Conservation (phyloP, 2,329 filamentous ascomycete species). For the Diplocarpon mali region DNA sequence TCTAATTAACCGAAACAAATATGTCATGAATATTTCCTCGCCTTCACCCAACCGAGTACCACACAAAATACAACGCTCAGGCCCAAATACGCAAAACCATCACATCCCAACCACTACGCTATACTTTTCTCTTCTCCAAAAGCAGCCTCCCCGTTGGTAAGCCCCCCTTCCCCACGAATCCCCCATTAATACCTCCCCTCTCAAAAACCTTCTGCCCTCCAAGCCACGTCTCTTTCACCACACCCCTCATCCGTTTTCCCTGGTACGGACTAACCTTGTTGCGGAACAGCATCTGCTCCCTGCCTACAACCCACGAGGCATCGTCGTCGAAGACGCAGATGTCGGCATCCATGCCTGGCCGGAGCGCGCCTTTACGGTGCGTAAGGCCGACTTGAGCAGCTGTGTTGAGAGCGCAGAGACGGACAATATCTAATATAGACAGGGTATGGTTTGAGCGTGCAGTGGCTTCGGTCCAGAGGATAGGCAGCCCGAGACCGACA, state of each 20-base stretch:
- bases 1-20: too few relatives aligned
- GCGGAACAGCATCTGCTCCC: slow-evolving; percentile 67
- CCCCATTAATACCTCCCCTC: slow-evolving; percentile 24
- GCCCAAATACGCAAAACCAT: too few relatives aligned
- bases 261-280: slow-evolving; percentile 28
- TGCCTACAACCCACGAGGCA: slow-evolving; percentile 62
- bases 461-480: slow-evolving; percentile 53
- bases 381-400: slow-evolving; percentile 78
- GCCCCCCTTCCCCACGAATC: slow-evolving; percentile 35
- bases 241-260: slow-evolving; percentile 56
- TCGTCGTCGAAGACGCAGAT: slow-evolving; percentile 84
- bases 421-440: slow-evolving; percentile 63
- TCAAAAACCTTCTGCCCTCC: slow-evolving; percentile 25
- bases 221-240: slow-evolving; percentile 27
- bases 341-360: slow-evolving; percentile 77
- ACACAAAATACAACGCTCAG: too few relatives aligned
- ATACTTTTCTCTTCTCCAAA: slow-evolving; percentile 32
- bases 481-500: slow-evolving; percentile 83
- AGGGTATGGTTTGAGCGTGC: slow-evolving; percentile 16
- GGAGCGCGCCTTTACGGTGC: slow-evolving; percentile 69
- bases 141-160: slow-evolving; percentile 37
- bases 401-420: slow-evolving; percentile 78
- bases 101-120: background rate
- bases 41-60: too few relatives aligned
- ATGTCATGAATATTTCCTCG: too few relatives aligned